A percentile compares a stretch with the other conserved stretches of the same genome.
Evolutionary conservation across 2,329 filamentous ascomycete species (phyloP).

Genomic region (Berkeleyomyces basicola): DNA sequence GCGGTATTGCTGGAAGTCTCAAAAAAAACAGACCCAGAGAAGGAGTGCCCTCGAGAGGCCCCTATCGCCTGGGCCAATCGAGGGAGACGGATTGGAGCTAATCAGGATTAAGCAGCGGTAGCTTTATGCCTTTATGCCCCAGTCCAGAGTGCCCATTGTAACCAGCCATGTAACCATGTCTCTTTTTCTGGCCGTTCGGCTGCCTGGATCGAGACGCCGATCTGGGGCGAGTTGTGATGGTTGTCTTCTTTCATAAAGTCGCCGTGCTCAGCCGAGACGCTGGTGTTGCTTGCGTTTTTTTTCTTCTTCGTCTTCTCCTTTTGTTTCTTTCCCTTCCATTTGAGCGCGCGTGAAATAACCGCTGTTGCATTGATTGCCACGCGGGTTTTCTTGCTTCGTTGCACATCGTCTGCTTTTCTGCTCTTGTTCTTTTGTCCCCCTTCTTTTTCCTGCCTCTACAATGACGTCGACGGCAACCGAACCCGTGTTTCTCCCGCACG

Average conservation of each 20-base stretch:
- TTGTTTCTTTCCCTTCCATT: neutral
- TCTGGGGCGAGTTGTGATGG: neutral
- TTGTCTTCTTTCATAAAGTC: neutral
- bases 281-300: neutral
- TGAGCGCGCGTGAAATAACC: neutral
- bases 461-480: constrained; percentile 10
- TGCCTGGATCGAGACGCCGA: neutral
- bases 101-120: neutral
- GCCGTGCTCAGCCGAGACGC: too few relatives aligned
- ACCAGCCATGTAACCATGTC: neutral
- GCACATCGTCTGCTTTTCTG: neutral
- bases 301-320: neutral
- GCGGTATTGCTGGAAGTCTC: neutral
- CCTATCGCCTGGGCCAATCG: neutral
- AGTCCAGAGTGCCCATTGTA: neutral
- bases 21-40: neutral
- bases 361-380: neutral
- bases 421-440: neutral
- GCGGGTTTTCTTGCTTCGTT: neutral
- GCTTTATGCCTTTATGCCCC: neutral
- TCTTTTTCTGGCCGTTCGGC: neutral
- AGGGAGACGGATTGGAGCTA: neutral
- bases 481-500: neutral
- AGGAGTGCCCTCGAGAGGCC: neutral
- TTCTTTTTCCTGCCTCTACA: neutral